Evolutionary conservation across 306 rosid species (phyloP), one percentile per base, ranked within the genome.

Genomic region (Cucurbita pepo): DNA sequence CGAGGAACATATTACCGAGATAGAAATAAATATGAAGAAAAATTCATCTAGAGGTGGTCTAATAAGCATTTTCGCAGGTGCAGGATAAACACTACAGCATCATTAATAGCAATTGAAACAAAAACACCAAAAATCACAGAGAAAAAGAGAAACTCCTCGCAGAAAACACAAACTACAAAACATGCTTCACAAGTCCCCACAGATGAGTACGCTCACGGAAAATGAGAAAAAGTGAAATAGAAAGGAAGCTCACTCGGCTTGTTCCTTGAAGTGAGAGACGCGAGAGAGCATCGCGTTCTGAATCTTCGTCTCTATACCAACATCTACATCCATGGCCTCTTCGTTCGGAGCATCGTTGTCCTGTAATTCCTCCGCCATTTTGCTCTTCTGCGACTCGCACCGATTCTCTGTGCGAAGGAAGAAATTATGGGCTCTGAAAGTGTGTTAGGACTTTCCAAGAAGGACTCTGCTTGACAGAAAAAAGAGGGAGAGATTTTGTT

Each of bases 221-320:
- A 58, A 14, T 34, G 52, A 55, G 52, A 55, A 41, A 51, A 37
- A 53, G 54, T 58, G 51, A 52, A 67, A 71, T 57, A 76, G 43
- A 72, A 40, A 66, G 65, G 52, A 36, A 25, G 19, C 72, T 37
- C 56, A 91, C 97, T 89, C 88, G 53, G 97, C 79, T 80, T 86
- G 96, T 57, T 89, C 84, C 72, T 89, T 91, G 86, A 89, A 89
- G 85, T 89, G 80, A 59, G 86, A n/a, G 79, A 87, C 75, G 78
- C 91, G 93, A 16, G 85, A 78, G 64, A 53, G 81, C 88, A 91
- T 87, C 38, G 93, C 90, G 16, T 40, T 70, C 40, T 82, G 60
- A 81, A 91, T 84, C 79, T 82, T 85, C 4, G 88, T 82, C 83
- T 89, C 87, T 7, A 89, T 58, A 43, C 73, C 87, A 8, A 21